Evolutionary conservation across 495 filamentous ascomycete genomes (phyloP).

Genomic region (Hypoxylon subgilvum): DNA sequence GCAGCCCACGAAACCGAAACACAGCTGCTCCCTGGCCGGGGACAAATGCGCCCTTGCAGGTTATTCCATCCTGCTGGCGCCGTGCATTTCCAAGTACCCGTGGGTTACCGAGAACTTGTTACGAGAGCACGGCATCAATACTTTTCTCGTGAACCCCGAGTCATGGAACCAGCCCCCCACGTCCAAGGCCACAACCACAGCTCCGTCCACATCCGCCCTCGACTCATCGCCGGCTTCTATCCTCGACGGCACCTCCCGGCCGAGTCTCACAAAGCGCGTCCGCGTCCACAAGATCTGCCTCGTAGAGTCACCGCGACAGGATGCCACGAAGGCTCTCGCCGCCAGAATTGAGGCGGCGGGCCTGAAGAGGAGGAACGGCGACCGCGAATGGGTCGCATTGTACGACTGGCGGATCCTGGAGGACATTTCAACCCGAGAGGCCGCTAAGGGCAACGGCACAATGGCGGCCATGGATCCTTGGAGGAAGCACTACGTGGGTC

Average conservation of each 20-base stretch:
- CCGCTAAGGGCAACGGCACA: not conserved
- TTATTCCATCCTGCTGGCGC: constrained; percentile 53
- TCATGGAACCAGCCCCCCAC: constrained; percentile 38
- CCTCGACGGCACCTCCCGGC: too few species aligned
- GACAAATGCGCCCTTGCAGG: constrained; percentile 42
- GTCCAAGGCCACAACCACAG: too few species aligned
- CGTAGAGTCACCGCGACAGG: constrained; percentile 49
- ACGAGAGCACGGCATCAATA: constrained; percentile 44
- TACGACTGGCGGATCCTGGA: constrained; percentile 61
- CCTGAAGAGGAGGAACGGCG: constrained; percentile 43
- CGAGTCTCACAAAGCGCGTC: constrained; percentile 34
- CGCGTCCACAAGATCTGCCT: constrained; percentile 50
- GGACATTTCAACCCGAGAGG: constrained; percentile 48
- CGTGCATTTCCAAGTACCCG: constrained; percentile 49
- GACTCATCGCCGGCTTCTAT: too few species aligned
- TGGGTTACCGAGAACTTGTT: constrained; percentile 55
- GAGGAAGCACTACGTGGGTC: constrained; percentile 37
- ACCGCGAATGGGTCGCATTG: constrained; percentile 48
- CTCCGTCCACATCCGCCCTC: too few species aligned
- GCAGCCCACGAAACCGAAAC: not conserved
- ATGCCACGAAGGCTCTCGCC: constrained; percentile 50
- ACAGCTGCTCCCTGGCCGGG: constrained; percentile 23
- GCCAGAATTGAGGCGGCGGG: constrained; percentile 41
- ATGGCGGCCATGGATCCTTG: constrained; percentile 32
- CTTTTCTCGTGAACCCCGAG: constrained; percentile 41